phyloP scores from a whole-genome alignment of 495 filamentous ascomycete species.

The Penicillium robsamsonii region DNA sequence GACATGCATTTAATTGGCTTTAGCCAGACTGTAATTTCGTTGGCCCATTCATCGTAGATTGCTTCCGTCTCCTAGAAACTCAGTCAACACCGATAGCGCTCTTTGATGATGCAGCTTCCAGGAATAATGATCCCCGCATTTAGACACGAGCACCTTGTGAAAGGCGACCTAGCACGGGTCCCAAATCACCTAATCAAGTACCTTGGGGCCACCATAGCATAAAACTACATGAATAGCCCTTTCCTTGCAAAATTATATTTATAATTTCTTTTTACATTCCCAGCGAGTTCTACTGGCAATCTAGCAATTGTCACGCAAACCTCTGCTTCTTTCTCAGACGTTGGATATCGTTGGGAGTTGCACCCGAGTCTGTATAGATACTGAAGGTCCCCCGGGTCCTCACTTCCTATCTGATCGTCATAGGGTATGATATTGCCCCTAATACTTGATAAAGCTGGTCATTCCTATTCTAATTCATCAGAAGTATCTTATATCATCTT shows the following conservation, averaged over 20 bases:
- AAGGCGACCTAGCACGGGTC: neutral
- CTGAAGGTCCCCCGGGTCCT: constrained; percentile 6
- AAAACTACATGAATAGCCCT: neutral
- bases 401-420: constrained; percentile 9
- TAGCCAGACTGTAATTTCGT: neutral
- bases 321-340: neutral
- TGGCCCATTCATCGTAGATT: neutral
- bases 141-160: constrained; percentile 9
- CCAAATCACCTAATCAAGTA: constrained; percentile 10
- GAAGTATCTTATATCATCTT: neutral
- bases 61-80: neutral
- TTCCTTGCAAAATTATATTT: neutral
- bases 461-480: neutral
- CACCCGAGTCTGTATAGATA: constrained; percentile 2
- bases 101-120: neutral
- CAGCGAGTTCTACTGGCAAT: neutral
- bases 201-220: constrained; percentile 7
- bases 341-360: neutral
- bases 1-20: neutral
- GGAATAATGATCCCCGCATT: neutral
- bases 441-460: neutral
- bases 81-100: neutral
- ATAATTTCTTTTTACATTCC: neutral
- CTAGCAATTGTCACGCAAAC: neutral
- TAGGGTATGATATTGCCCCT: neutral